A percentile compares a stretch with the other conserved stretches of the same genome.
Conservation (phyloP, 768 basidiomycete species). For the Coprinopsis strossmayeri region DNA sequence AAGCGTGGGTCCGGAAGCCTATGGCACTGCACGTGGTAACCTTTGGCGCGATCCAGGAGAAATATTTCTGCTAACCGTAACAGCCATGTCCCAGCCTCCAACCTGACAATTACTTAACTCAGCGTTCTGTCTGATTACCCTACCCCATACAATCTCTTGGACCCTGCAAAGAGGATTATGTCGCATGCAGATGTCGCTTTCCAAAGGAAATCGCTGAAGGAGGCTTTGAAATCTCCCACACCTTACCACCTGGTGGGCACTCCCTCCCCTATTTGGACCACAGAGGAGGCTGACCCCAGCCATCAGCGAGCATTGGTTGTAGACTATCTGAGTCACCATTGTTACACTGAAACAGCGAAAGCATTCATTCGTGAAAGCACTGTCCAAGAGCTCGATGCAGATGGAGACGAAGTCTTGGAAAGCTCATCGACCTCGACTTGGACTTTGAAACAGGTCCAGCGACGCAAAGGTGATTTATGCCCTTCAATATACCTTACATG, state of each 20-base stretch:
- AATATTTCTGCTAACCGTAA: too few species aligned
- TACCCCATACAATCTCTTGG: background rate
- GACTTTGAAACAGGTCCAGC: constrained; percentile 38
- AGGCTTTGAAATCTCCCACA: constrained; percentile 17
- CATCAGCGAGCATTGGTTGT: constrained; percentile 68
- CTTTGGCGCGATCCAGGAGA: too few species aligned
- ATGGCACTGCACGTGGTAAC: background rate
- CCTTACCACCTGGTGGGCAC: constrained; percentile 39
- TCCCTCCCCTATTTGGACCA: background rate
- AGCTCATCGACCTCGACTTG: constrained; percentile 26
- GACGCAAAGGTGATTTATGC: constrained; percentile 2
- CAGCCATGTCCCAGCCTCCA: background rate
- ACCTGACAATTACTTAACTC: background rate
- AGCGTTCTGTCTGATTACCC: too few species aligned
- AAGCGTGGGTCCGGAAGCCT: background rate
- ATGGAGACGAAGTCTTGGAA: constrained; percentile 57
- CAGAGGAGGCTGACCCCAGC: too few species aligned
- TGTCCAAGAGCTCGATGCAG: constrained; percentile 56
- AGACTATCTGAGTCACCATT: constrained; percentile 71
- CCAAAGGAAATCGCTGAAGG: constrained; percentile 1
- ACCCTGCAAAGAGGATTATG: constrained; percentile 2
- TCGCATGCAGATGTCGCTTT: constrained; percentile 1
- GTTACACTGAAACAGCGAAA: constrained; percentile 63
- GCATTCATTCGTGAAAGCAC: constrained; percentile 62
- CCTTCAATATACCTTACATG: background rate